Percentiles rank a stretch among this genome's conserved stretches.
Conservation (phyloP, 169 alveolate genomes). For the Eimeria maxima region DNA sequence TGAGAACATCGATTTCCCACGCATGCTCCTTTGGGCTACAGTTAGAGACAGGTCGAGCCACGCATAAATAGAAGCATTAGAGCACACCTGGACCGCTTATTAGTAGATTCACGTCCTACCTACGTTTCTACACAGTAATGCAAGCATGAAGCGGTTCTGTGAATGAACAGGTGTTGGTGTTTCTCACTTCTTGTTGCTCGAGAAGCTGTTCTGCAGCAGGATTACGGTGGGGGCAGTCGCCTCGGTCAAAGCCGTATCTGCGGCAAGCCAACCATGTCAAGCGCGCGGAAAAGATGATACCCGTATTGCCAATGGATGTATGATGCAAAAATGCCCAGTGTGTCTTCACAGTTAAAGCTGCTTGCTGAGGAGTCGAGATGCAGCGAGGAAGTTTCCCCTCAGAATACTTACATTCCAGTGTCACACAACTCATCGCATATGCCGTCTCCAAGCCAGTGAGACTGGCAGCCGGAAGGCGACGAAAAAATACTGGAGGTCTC, state of each 20-base stretch:
- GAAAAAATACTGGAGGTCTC: neutral
- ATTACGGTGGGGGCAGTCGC: slow-evolving; percentile 79
- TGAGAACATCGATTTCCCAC: slow-evolving; percentile 63
- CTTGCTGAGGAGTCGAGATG: neutral
- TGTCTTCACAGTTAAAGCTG: neutral
- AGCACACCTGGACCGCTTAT: neutral
- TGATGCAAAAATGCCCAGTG: neutral
- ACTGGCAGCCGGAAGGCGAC: slow-evolving; percentile 6
- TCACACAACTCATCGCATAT: slow-evolving; percentile 70
- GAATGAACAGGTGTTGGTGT: neutral
- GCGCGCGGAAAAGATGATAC: neutral
- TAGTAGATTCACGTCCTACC: neutral
- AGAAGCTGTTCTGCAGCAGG: slow-evolving; percentile 50
- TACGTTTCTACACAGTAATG: neutral
- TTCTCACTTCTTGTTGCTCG: slow-evolving; percentile 75
- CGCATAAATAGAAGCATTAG: neutral
- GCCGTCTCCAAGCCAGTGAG: slow-evolving; percentile 69
- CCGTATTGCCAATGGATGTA: neutral
- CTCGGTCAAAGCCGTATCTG: slow-evolving; percentile 70
- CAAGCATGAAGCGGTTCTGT: neutral
- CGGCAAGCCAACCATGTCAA: neutral
- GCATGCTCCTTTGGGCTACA: slow-evolving; percentile 82
- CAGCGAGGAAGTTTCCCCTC: neutral
- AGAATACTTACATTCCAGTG: neutral
- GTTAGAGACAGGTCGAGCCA: neutral